Conservation (phyloP, 352 stramenopile genomes). For the Phytophthora litchii region DNA sequence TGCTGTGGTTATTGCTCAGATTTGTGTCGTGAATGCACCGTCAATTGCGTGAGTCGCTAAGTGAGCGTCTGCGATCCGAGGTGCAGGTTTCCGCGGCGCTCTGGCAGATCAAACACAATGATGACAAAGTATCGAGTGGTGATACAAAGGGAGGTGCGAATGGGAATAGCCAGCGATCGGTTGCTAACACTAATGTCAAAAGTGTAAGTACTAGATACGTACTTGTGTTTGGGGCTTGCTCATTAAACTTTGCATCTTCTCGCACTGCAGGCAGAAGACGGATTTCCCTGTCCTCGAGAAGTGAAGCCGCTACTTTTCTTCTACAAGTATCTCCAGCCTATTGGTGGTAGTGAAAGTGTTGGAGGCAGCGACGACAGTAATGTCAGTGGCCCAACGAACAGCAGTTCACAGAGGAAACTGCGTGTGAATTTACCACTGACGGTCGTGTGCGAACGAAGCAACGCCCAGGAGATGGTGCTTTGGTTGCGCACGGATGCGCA, state of each 20-base stretch:
- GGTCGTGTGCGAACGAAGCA: slow-evolving; percentile 60
- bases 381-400: not conserved
- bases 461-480: slow-evolving; percentile 60
- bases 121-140: slow-evolving; percentile 5
- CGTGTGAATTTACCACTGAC: slow-evolving; percentile 67
- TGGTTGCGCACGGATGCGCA: slow-evolving; percentile 58
- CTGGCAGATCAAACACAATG: slow-evolving; percentile 15
- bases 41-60: slow-evolving; percentile 47
- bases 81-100: slow-evolving; percentile 41
- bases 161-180: not conserved
- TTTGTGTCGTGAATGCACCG: slow-evolving; percentile 21
- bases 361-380: slow-evolving; percentile 5
- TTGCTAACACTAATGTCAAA: not conserved
- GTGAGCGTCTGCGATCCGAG: slow-evolving; percentile 51
- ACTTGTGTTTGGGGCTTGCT: not conserved
- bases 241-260: not conserved
- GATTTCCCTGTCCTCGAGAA: slow-evolving; percentile 34
- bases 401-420: slow-evolving; percentile 38
- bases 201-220: slow-evolving; percentile 13
- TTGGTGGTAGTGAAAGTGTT: slow-evolving; percentile 18
- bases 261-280: slow-evolving; percentile 5
- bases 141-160: slow-evolving; percentile 4
- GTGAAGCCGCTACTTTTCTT: slow-evolving; percentile 72
- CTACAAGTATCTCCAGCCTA: slow-evolving; percentile 85
- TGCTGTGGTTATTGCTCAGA: not conserved